Evolutionary conservation across 2,329 filamentous ascomycete species (phyloP).

Genomic region (Acephala macrosclerotiorum): DNA sequence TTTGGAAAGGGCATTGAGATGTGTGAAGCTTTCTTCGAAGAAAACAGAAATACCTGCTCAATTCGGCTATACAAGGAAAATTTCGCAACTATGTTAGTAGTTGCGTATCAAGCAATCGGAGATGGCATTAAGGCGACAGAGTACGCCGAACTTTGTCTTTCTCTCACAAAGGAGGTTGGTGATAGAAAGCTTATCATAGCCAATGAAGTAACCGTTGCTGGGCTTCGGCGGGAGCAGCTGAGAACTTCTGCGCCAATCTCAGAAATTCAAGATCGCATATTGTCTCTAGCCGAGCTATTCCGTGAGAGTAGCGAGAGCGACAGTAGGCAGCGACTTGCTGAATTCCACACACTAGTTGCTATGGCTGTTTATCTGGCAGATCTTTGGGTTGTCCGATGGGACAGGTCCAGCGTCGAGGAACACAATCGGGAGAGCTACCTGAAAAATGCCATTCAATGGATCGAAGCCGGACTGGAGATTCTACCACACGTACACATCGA

Average conservation of each 20-base stretch:
- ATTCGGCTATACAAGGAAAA: not conserved
- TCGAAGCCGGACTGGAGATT: not conserved
- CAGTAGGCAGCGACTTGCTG: not conserved
- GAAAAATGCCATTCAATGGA: slow-evolving; percentile 5
- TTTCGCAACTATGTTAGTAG: slow-evolving; percentile 7
- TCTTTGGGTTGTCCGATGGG: slow-evolving; percentile 2
- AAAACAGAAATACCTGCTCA: not conserved
- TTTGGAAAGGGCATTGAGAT: slow-evolving; percentile 7
- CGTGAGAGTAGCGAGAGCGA: slow-evolving; percentile 1
- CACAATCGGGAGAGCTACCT: not conserved
- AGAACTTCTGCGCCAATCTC: not conserved
- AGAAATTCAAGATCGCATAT: not conserved
- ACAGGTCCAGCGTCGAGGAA: not conserved
- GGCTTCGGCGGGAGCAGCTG: not conserved
- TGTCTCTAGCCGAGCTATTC: slow-evolving; percentile 1
- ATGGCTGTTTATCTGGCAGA: slow-evolving; percentile 4
- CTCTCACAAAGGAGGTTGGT: slow-evolving; percentile 7
- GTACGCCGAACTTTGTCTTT: slow-evolving; percentile 4
- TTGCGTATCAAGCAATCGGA: slow-evolving; percentile 5
- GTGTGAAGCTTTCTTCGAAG: slow-evolving; percentile 6
- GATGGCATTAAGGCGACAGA: not conserved
- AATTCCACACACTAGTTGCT: not conserved
- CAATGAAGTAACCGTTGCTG: slow-evolving; percentile 1
- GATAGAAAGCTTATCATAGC: slow-evolving; percentile 5
- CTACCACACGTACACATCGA: not conserved